These are phyloP conservation scores for Fusarium circinatum DNA, from an alignment of 2,329 filamentous ascomycete genomes.

Conservation along the genomic window DNA sequence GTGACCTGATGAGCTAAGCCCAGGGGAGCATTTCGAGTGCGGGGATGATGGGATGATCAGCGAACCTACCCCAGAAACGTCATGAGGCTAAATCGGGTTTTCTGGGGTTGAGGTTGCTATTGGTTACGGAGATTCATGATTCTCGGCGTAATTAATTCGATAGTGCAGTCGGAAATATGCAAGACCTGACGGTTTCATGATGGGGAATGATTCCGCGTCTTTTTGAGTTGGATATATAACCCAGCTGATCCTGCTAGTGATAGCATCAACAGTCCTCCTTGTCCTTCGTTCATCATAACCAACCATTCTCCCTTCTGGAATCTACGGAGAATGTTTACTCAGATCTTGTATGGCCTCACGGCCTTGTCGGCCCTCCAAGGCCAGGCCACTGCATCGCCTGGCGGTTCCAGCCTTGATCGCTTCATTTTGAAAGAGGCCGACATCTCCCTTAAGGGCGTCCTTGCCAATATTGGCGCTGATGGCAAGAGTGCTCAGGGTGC, in stretches of 20 bases:
- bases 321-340: conserved; percentile 1
- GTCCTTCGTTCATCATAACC: background rate
- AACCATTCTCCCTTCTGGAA: background rate
- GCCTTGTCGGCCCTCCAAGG: background rate
- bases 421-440: conserved; percentile 34
- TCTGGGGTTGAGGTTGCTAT: background rate
- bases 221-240: background rate
- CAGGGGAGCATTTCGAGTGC: conserved; percentile 13
- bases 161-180: background rate
- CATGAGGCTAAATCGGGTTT: conserved; percentile 4
- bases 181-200: background rate
- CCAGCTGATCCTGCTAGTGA: no score
- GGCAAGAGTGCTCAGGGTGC: conserved; percentile 61
- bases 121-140: background rate
- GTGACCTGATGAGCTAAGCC: conserved; percentile 17
- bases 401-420: background rate
- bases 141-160: conserved; percentile 19
- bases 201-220: background rate
- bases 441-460: conserved; percentile 34
- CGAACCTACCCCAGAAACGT: conserved; percentile 19
- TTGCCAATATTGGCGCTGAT: conserved; percentile 62
- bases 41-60: conserved; percentile 6
- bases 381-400: conserved; percentile 2
- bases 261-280: background rate
- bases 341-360: conserved; percentile 9